Base-by-base conservation (phyloP, 352 stramenopile species). In the Phytophthora constricta region DNA sequence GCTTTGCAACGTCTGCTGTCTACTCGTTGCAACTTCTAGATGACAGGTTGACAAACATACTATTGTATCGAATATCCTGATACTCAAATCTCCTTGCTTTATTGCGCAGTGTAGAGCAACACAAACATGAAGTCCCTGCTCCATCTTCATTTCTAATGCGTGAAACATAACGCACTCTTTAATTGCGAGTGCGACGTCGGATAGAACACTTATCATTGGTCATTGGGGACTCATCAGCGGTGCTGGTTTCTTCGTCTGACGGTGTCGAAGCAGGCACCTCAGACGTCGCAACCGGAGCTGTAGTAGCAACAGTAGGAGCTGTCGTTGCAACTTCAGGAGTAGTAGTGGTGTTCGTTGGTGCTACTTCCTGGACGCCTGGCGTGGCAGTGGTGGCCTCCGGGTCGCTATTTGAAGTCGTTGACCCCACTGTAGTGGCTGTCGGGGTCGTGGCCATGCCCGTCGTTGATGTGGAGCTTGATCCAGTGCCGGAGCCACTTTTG, bases 151-250 rank as follows among this genome's bases (percentile, higher is more conserved):
- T n/a, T n/a, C n/a, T n/a, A n/a, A n/a, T n/a, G n/a, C n/a, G n/a
- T n/a, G n/a, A n/a, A n/a, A n/a, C n/a, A n/a, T n/a, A n/a, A n/a
- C n/a, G n/a, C n/a, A 11, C 31, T 14, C 4, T 47, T 34, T 72
- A 72, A 4, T 28, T 31, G 14, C 62, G 54, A n/a, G 59, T 62
- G n/a, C 58, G 65, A 33, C 57, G 50, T n/a, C 63, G 63, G 42
- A 58, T n/a, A 22, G 39, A 46, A 27, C 58, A 73, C 34, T 73
- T 68, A 10, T 46, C 26, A 17, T 4, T 27, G n/a, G 37, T 46
- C 34, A 20, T 48, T 1, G 46, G 45, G 5, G 46, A 27, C 11
- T 68, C 51, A 17, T 37, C 27, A 17, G 16, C 42, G 22, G 26
- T 50, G 10, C 25, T 61, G 28, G 26, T 20, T 2, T 62, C 43